These are phyloP conservation scores for Colletotrichum brevisporum DNA, from an alignment of 2,329 filamentous ascomycete species.

Conservation along the genomic window DNA sequence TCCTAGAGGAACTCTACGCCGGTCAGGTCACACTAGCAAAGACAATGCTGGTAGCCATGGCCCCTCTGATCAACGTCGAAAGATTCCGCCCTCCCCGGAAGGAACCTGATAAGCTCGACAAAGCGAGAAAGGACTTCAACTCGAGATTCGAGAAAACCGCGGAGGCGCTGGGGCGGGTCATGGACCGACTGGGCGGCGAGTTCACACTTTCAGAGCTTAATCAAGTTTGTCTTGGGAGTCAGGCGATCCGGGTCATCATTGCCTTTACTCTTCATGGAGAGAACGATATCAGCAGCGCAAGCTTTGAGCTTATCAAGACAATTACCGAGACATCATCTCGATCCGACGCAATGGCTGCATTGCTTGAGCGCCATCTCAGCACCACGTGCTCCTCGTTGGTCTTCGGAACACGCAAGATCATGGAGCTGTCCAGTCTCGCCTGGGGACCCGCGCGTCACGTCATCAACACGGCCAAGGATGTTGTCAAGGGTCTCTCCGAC, in stretches of 20 bases:
- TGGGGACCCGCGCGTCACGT: constrained; percentile 72
- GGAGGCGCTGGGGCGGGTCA: constrained; percentile 77
- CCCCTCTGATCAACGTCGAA: constrained; percentile 81
- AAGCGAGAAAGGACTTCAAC: constrained; percentile 80
- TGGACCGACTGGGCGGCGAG: constrained; percentile 80
- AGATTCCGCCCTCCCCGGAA: constrained; percentile 73
- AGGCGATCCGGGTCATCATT: constrained; percentile 81
- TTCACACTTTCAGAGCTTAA: constrained; percentile 80
- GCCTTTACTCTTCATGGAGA: constrained; percentile 87
- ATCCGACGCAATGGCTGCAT: constrained; percentile 62
- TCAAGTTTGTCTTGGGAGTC: constrained; percentile 75
- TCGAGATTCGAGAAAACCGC: constrained; percentile 71
- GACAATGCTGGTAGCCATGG: constrained; percentile 78
- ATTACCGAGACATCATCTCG: constrained; percentile 73
- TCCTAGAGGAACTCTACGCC: constrained; percentile 76
- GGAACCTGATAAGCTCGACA: constrained; percentile 54
- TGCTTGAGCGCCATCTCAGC: constrained; percentile 61
- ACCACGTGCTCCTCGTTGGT: constrained; percentile 61
- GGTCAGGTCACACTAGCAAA: constrained; percentile 81
- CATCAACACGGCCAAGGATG: constrained; percentile 69
- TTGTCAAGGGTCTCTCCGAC: constrained; percentile 70
- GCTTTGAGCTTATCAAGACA: constrained; percentile 85
- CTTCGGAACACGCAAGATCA: constrained; percentile 49
- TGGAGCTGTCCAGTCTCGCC: constrained; percentile 55
- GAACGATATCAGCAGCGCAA: constrained; percentile 82